Conservation (phyloP, 768 basidiomycete genomes). For the Leccinum aurantiacum region DNA sequence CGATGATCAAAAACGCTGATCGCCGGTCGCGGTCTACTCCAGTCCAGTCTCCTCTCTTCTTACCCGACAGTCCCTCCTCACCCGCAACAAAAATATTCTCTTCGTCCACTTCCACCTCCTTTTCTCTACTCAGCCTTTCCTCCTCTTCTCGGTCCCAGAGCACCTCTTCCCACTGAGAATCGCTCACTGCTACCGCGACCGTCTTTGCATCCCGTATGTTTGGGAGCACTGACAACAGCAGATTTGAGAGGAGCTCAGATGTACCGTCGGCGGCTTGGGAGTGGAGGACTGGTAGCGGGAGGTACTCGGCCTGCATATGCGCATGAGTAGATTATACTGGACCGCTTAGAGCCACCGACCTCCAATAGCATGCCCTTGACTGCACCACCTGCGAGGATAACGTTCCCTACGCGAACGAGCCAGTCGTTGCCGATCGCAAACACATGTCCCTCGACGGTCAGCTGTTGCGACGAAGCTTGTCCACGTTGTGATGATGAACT, state of each 20-base stretch:
- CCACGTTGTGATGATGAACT: slow-evolving; percentile 41
- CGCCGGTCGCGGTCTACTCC: slow-evolving; percentile 78
- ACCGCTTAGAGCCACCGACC: slow-evolving; percentile 39
- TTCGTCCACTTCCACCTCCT: slow-evolving; percentile 20
- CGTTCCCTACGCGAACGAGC: slow-evolving; percentile 78
- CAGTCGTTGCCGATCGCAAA: slow-evolving; percentile 80
- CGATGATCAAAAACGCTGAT: slow-evolving; percentile 78
- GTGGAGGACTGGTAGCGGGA: slow-evolving; percentile 69
- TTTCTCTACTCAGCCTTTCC: slow-evolving; percentile 34
- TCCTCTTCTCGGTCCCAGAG: slow-evolving; percentile 74
- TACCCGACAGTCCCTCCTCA: slow-evolving; percentile 50
- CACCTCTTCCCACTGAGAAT: slow-evolving; percentile 79
- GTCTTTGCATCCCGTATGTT: slow-evolving; percentile 71
- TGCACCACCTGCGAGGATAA: slow-evolving; percentile 69
- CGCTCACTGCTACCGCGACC: slow-evolving; percentile 75
- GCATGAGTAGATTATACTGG: slow-evolving; percentile 3
- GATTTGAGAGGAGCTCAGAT: slow-evolving; percentile 71
- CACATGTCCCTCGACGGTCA: slow-evolving; percentile 72
- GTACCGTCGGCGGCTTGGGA: slow-evolving; percentile 65
- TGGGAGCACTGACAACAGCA: slow-evolving; percentile 73
- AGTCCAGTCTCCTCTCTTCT: slow-evolving; percentile 66
- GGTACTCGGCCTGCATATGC: slow-evolving; percentile 69
- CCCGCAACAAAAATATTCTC: slow-evolving; percentile 66
- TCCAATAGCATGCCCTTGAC: slow-evolving; percentile 85
- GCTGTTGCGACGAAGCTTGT: slow-evolving; percentile 57